A percentile compares a stretch with the other conserved stretches of the same genome.
phyloP scores from a whole-genome alignment of 2,329 filamentous ascomycete species.

The Coniochaeta ligniaria region DNA sequence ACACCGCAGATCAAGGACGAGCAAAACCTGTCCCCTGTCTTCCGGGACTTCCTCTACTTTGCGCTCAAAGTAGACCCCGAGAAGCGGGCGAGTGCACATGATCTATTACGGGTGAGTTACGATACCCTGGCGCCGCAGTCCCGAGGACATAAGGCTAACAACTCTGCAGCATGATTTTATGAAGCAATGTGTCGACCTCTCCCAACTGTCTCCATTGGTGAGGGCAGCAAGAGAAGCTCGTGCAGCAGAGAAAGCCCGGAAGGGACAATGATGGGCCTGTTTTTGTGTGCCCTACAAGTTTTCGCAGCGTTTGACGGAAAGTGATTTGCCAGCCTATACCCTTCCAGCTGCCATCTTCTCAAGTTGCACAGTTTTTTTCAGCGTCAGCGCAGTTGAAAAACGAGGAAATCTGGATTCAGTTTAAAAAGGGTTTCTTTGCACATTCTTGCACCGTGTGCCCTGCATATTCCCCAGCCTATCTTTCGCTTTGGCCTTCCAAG shows the following conservation, averaged over 20 bases:
- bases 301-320: background rate
- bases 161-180: slow-evolving; percentile 67
- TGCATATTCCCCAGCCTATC: background rate
- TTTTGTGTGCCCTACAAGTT: background rate
- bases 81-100: slow-evolving; percentile 90
- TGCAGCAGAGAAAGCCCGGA: slow-evolving; percentile 75
- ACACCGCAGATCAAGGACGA: slow-evolving; percentile 94
- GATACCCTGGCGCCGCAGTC: slow-evolving; percentile 4
- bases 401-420: background rate
- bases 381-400: background rate
- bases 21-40: slow-evolving; percentile 69
- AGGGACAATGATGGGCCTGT: slow-evolving; percentile 32
- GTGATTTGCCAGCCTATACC: background rate
- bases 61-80: slow-evolving; percentile 95
- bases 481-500: background rate
- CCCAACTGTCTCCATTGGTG: slow-evolving; percentile 78
- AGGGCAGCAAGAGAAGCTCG: slow-evolving; percentile 77
- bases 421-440: background rate
- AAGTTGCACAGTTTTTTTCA: background rate
- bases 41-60: slow-evolving; percentile 87
- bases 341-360: background rate
- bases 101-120: slow-evolving; percentile 75
- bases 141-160: slow-evolving; percentile 20
- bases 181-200: slow-evolving; percentile 65
- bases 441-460: background rate